phyloP scores from a whole-genome alignment of 768 basidiomycete species.

The Pholiota conissans region DNA sequence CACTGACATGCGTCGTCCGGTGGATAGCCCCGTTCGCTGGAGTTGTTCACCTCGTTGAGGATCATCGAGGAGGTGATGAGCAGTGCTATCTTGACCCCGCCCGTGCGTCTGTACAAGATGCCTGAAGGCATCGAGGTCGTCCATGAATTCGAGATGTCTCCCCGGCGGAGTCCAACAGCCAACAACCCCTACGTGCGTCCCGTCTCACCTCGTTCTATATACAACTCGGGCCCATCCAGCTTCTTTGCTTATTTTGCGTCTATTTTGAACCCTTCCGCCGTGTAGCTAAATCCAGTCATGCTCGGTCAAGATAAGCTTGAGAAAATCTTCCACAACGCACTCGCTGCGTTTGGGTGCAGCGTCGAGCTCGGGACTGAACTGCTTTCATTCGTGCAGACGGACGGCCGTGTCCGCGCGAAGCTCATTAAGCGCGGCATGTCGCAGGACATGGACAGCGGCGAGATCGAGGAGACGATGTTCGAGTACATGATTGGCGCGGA shows the following conservation, averaged over 20 bases:
- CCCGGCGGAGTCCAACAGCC: constrained; percentile 27
- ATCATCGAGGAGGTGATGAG: constrained; percentile 37
- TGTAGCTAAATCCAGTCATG: constrained; percentile 31
- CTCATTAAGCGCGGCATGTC: constrained; percentile 26
- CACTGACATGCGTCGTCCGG: not conserved
- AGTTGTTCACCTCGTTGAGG: constrained; percentile 40
- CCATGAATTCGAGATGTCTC: constrained; percentile 34
- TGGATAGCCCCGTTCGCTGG: constrained; percentile 42
- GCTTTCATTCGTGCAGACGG: constrained; percentile 38
- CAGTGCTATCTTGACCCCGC: constrained; percentile 23
- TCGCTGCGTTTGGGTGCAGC: constrained; percentile 30
- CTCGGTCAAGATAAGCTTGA: constrained; percentile 39
- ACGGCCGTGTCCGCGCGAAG: constrained; percentile 34
- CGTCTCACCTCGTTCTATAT: not conserved
- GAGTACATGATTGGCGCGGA: constrained; percentile 45
- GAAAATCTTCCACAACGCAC: constrained; percentile 33
- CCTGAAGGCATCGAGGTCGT: constrained; percentile 26
- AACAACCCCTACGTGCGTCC: constrained; percentile 33
- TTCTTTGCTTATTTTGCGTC: not conserved
- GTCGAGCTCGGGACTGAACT: constrained; percentile 50
- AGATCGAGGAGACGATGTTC: constrained; percentile 27
- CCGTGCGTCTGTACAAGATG: constrained; percentile 35
- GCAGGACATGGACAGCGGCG: constrained; percentile 17
- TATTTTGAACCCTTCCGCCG: not conserved
- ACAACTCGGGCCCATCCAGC: not conserved